A percentile compares a stretch with the other conserved stretches of the same genome.
Conservation (phyloP, 768 basidiomycete species). For the Tylopilus felleus region DNA sequence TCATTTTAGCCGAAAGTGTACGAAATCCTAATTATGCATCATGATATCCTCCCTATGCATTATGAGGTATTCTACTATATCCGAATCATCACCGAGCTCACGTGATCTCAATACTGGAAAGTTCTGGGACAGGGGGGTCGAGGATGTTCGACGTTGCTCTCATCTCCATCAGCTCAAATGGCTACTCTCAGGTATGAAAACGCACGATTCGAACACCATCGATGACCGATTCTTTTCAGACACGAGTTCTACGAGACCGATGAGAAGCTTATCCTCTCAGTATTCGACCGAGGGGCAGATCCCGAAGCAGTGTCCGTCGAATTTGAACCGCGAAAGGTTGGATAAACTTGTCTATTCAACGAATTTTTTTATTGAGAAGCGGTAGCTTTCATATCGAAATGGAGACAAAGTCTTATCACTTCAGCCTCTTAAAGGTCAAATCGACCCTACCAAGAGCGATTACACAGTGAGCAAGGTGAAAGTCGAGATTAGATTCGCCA, state of each 20-base stretch:
- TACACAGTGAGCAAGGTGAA: conserved; percentile 82
- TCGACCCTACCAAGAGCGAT: conserved; percentile 59
- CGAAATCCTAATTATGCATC: too few species aligned
- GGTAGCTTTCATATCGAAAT: conserved; percentile 45
- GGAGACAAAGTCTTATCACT: conserved; percentile 70
- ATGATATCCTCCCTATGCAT: too few species aligned
- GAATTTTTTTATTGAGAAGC: conserved; percentile 2
- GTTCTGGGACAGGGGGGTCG: conserved; percentile 8
- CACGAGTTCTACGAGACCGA: conserved; percentile 90
- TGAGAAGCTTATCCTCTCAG: conserved; percentile 64
- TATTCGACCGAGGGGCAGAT: conserved; percentile 78
- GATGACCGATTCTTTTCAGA: conserved; percentile 34
- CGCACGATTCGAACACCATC: not conserved
- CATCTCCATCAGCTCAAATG: conserved; percentile 19
- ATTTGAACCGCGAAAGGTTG: conserved; percentile 68
- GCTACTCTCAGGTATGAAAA: conserved; percentile 25
- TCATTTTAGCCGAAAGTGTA: too few species aligned
- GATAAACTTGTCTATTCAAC: conserved; percentile 3
- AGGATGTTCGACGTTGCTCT: not conserved
- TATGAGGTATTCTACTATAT: too few species aligned
- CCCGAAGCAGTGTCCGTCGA: conserved; percentile 56
- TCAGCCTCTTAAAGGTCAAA: conserved; percentile 79
- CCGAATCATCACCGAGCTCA: too few species aligned
- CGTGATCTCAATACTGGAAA: conserved; percentile 22
- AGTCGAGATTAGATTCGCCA: conserved; percentile 77